Percentiles rank a stretch among this genome's conserved stretches.
These are phyloP conservation scores for Colletotrichum melonis DNA, from an alignment of 2,329 filamentous ascomycete genomes.

Conservation along the genomic window DNA sequence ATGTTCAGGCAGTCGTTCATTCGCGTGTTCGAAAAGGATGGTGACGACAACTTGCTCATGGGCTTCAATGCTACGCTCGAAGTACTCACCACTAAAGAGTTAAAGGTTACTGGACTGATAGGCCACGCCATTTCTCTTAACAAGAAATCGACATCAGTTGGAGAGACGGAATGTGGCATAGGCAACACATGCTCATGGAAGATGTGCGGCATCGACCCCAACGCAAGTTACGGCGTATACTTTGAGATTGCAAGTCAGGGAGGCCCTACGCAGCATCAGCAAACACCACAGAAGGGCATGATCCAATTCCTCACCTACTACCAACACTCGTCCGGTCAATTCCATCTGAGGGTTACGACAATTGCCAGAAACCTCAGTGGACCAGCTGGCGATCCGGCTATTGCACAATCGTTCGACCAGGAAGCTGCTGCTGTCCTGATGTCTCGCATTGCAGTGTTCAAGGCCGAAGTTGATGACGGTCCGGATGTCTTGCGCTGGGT, in stretches of 20 bases:
- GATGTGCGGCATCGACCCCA: constrained; percentile 98
- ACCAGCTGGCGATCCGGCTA: constrained; percentile 91
- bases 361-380: constrained; percentile 92
- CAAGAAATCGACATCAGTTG: constrained; percentile 97
- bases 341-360: constrained; percentile 94
- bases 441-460: constrained; percentile 99
- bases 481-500: constrained; percentile 99
- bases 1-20: constrained; percentile 99
- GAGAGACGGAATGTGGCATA: constrained; percentile 97
- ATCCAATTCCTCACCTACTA: constrained; percentile 99
- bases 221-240: constrained; percentile 93
- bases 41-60: constrained; percentile 94
- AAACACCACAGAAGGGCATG: constrained; percentile 90
- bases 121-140: constrained; percentile 96
- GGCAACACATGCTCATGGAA: constrained; percentile 99
- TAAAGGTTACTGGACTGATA: constrained; percentile 97
- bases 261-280: constrained; percentile 85
- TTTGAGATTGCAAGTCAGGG: constrained; percentile 98
- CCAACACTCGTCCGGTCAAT: constrained; percentile 95
- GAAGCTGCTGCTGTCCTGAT: constrained; percentile 97
- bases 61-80: constrained; percentile 97
- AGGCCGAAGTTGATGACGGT: constrained; percentile 97
- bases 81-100: constrained; percentile 95
- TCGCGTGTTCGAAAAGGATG: constrained; percentile 96
- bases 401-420: constrained; percentile 97